Base-by-base conservation (phyloP, 2,329 filamentous ascomycete genomes). In the Colletotrichum tanaceti region DNA sequence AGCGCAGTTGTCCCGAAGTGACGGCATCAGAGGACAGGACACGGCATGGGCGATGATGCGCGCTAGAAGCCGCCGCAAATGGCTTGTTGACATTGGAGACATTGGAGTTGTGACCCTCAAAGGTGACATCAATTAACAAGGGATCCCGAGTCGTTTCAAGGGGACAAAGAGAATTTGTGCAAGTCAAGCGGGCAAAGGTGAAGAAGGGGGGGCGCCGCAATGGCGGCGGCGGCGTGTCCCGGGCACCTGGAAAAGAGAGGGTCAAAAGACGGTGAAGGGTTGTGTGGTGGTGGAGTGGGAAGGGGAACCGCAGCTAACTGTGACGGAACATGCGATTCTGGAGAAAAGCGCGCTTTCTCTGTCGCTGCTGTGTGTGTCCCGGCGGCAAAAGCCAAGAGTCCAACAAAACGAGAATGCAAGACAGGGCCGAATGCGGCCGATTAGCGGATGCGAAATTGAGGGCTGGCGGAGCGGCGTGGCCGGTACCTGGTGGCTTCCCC, bases 251-350 rank as follows among this genome's bases (percentile, higher is more conserved):
- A 47, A 67, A 63, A 63, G 58, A 44, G 46, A 68, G 52, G 39
- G 55, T n/a, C 63, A 65, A 68, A 65, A 68, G 65, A 68, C 65
- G 65, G 65, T 68, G 61, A 60, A 60, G 58, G 46, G 44, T 39
- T 47, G 28, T 24, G 41, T 32, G 28, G 57, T 49, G 32, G 28
- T 10, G 39, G 18, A 46, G n/a, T 35, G 49, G 50, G 11, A 32
- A 50, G 5, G 62, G 38, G 32, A 32, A 41, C 61, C 47, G 61
- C 49, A 68, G 47, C 61, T 65, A 68, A 46, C 20, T n/a, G 20
- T 35, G 35, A 38, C 28, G 46, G 16, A 52, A 38, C 38, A 44
- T 20, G 24, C 43, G 35, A 35, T 24, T 53, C 11, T 53, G 50
- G 28, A 38, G n/a, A 14, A 53, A 20, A 52, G 24, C 49, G 16